Evolutionary conservation across 2,329 filamentous ascomycete genomes (phyloP).

Genomic region (Fusarium pseudograminearum): DNA sequence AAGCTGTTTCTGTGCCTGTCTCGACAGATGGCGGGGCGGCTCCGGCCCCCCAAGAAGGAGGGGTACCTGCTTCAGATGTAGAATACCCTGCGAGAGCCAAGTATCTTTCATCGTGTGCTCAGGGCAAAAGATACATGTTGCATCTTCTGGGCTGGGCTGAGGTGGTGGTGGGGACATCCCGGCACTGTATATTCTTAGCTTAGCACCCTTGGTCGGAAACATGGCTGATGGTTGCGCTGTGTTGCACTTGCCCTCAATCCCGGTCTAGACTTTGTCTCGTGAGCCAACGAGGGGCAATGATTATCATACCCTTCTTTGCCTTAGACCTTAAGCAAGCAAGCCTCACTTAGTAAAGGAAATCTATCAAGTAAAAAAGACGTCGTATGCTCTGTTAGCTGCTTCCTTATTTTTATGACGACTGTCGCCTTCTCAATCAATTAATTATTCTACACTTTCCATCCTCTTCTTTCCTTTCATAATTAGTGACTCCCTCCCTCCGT

Average conservation of each 20-base stretch:
- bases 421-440: background rate
- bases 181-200: constrained; percentile 14
- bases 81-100: background rate
- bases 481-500: constrained; percentile 1
- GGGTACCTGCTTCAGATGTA: constrained; percentile 12
- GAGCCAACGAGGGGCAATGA: constrained; percentile 42
- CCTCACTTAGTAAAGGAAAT: constrained; percentile 21
- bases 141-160: constrained; percentile 23
- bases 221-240: constrained; percentile 25
- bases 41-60: constrained; percentile 23
- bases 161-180: constrained; percentile 15
- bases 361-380: constrained; percentile 25
- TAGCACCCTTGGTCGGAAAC: constrained; percentile 22
- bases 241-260: constrained; percentile 8
- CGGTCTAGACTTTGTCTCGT: constrained; percentile 27
- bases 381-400: background rate
- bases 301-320: constrained; percentile 16
- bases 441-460: constrained; percentile 12
- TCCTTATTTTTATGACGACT: constrained; percentile 9
- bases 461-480: constrained; percentile 18
- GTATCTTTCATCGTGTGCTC: background rate
- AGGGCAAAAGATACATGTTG: background rate
- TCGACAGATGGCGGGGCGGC: constrained; percentile 41
- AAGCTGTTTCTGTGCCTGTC: constrained; percentile 24
- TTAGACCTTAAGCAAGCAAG: constrained; percentile 21